Evolutionary conservation across 139 green algal genomes (phyloP).

Genomic region (Tetradesmus obliquus): DNA sequence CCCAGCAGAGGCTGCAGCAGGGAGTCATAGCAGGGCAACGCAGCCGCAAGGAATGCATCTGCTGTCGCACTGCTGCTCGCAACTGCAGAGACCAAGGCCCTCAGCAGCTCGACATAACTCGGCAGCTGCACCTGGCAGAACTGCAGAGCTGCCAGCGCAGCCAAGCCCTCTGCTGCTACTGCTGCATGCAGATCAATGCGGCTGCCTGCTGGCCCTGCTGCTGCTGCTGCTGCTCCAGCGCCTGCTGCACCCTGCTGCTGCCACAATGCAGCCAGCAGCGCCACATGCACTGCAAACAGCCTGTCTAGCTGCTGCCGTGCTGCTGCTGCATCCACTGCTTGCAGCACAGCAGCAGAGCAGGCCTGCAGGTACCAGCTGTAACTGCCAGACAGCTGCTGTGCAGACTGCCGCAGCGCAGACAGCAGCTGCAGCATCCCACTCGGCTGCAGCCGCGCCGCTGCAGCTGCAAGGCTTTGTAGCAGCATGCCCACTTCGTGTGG

Average conservation of each 20-base stretch:
- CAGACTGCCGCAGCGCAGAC: neutral
- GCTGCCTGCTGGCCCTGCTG: neutral
- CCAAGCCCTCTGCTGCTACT: constrained; percentile 10
- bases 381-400: neutral
- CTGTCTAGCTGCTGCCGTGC: constrained; percentile 32
- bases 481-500: constrained; percentile 11
- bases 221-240: neutral
- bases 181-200: neutral
- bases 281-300: constrained; percentile 23
- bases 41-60: constrained; percentile 17
- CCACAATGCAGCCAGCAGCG: neutral
- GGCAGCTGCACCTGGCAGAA: constrained; percentile 40
- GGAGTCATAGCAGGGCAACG: constrained; percentile 20
- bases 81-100: neutral
- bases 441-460: neutral
- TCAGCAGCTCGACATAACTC: constrained; percentile 25
- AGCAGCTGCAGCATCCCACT: constrained; percentile 6
- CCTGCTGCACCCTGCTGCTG: constrained; percentile 19
- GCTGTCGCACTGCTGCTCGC: constrained; percentile 24
- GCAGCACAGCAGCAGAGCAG: neutral
- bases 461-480: neutral
- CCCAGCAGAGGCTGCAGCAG: neutral
- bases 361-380: neutral
- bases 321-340: constrained; percentile 20
- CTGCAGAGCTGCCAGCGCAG: constrained; percentile 5